These are phyloP conservation scores for Hyphodiscus sp. DNA, from an alignment of 2,329 filamentous ascomycete species.

Conservation along the genomic window DNA sequence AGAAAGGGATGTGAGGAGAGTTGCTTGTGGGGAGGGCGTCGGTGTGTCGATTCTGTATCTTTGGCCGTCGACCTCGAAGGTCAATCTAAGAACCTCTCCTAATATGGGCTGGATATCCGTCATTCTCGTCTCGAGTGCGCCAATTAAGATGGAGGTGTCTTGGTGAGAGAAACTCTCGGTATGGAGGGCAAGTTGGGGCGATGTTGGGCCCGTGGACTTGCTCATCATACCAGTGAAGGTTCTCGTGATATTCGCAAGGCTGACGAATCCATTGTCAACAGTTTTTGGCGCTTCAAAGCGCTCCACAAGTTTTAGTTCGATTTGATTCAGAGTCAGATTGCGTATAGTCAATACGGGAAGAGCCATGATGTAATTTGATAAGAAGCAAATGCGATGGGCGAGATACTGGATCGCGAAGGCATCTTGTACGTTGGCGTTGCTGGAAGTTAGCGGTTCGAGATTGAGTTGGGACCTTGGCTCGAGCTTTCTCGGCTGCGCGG, in stretches of 20 bases:
- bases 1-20: constrained; percentile 52
- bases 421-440: background rate
- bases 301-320: constrained; percentile 68
- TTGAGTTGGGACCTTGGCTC: background rate
- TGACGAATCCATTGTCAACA: constrained; percentile 25
- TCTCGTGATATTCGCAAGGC: constrained; percentile 35
- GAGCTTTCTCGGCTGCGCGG: background rate
- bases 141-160: constrained; percentile 56
- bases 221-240: constrained; percentile 38
- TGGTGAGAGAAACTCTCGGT: constrained; percentile 54
- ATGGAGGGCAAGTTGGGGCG: constrained; percentile 38
- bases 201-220: constrained; percentile 37
- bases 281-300: constrained; percentile 54
- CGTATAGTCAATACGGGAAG: constrained; percentile 59
- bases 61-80: constrained; percentile 59
- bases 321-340: constrained; percentile 69
- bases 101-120: constrained; percentile 56
- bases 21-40: constrained; percentile 51
- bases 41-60: constrained; percentile 69
- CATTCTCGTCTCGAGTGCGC: constrained; percentile 59
- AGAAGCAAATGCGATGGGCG: background rate
- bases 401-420: background rate
- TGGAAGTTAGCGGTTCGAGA: background rate
- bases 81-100: constrained; percentile 66
- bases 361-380: constrained; percentile 16